Conservation (phyloP, 2,329 filamentous ascomycete species). For the Epichloe gansuensis region DNA sequence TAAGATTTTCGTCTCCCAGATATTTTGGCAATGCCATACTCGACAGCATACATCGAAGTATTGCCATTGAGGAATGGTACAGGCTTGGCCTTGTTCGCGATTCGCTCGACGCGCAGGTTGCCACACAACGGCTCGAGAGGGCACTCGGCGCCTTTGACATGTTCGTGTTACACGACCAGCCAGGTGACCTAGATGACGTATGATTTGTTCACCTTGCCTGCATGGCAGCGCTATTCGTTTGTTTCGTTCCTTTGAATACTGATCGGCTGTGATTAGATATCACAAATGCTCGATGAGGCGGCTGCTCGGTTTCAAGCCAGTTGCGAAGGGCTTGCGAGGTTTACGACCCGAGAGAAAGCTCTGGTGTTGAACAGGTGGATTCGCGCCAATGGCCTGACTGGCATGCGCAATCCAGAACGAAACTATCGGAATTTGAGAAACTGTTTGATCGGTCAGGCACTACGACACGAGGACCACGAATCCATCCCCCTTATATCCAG, state of each 20-base stretch:
- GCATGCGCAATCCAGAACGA: constrained; percentile 48
- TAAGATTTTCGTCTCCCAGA: constrained; percentile 26
- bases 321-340: constrained; percentile 37
- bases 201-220: constrained; percentile 11
- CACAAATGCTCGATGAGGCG: constrained; percentile 50
- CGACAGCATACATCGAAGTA: constrained; percentile 65
- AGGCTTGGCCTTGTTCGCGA: constrained; percentile 17
- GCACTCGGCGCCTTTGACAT: constrained; percentile 77
- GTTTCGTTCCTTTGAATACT: background rate
- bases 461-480: constrained; percentile 59
- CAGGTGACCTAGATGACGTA: constrained; percentile 64
- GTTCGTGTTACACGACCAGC: constrained; percentile 64
- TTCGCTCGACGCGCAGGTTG: constrained; percentile 21
- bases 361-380: constrained; percentile 57
- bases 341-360: constrained; percentile 56
- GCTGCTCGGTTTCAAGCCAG: constrained; percentile 41
- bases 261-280: constrained; percentile 33
- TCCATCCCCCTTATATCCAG: constrained; percentile 79
- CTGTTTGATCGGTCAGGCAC: constrained; percentile 72
- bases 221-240: background rate
- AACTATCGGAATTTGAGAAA: constrained; percentile 74
- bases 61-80: constrained; percentile 69
- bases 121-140: constrained; percentile 45
- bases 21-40: constrained; percentile 66
- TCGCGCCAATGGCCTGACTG: constrained; percentile 52